Evolutionary conservation across 2,329 filamentous ascomycete genomes (phyloP).

Genomic region (Epichloe festucae): DNA sequence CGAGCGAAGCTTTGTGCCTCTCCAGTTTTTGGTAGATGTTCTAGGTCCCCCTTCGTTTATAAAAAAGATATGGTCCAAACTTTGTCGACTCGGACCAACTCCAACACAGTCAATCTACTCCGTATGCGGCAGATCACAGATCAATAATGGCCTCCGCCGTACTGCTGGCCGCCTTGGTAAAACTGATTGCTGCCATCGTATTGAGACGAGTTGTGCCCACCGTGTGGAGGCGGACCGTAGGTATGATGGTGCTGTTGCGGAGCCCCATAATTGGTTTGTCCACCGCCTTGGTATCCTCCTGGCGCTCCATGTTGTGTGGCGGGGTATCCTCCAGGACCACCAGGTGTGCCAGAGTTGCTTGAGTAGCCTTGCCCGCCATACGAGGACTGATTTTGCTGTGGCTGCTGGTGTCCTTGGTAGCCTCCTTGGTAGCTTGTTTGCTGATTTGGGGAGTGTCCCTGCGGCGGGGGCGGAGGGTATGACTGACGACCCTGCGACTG

Average conservation of each 20-base stretch:
- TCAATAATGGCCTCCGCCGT: constrained; percentile 9
- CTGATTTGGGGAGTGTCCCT: constrained; percentile 10
- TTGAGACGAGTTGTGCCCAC: constrained; percentile 12
- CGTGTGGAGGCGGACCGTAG: constrained; percentile 6
- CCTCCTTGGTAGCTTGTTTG: constrained; percentile 5
- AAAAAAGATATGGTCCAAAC: not conserved
- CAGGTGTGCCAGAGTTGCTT: constrained; percentile 7
- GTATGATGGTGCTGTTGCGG: constrained; percentile 9
- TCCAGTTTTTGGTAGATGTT: not conserved
- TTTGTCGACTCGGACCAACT: not conserved
- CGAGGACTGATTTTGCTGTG: constrained; percentile 9
- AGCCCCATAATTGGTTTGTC: constrained; percentile 12
- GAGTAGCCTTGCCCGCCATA: constrained; percentile 12
- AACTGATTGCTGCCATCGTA: constrained; percentile 16
- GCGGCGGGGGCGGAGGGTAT: constrained; percentile 10
- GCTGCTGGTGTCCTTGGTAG: constrained; percentile 4
- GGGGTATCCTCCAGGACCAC: constrained; percentile 9
- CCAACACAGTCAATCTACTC: not conserved
- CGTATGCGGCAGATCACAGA: constrained; percentile 1
- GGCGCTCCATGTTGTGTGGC: constrained; percentile 14
- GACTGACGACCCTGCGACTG: constrained; percentile 11
- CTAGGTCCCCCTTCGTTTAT: not conserved
- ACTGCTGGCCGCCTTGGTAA: constrained; percentile 14
- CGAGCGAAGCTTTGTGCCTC: not conserved
- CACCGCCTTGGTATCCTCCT: constrained; percentile 9